Evolutionary conservation across 2,329 filamentous ascomycete genomes (phyloP), one percentile per base, ranked within the genome.

Genomic region (Verticillium zaregamsianum): DNA sequence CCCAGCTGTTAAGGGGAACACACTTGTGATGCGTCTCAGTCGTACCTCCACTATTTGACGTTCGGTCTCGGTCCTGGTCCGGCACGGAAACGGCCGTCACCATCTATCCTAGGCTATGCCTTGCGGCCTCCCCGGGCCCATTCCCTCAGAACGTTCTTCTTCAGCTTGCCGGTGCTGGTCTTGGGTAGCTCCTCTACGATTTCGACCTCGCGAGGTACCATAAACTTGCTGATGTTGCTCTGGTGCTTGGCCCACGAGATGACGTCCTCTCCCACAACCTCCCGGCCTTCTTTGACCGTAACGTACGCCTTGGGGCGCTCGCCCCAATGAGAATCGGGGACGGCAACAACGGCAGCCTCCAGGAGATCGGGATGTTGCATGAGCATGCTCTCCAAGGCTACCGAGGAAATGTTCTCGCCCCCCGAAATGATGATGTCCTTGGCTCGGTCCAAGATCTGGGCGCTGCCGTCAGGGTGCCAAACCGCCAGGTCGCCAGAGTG

Each of bases 381-480:
- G 1, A 99, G 84, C 88, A 96, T 92, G 63, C 89, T 87, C 77
- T 99, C 95, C 3, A 99, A 83, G 0, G 95, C 93, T 1, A 99
- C 90, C 0, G 91, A 96, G 3, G 92, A 96, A 65, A 99, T 98
- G 74, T 99, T 99, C 76, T 99, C 95, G 62, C 95, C 95, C 56
- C 91, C 91, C 59, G 91, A 96, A 65, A 99, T 99, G 70, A 99
- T 99, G 59, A 99, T 97, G 72, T 99, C 95, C 80, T 99, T 99
- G 15, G 92, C 91, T 23, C 95, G 85, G 76, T 99, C 95, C 62
- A 96, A 80, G 66, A 99, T 97, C 79, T 98, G 92, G 55, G 93
- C 89, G 62, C 91, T 90, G 2, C 94, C 93, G 72, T 98, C 95
- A 0, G 90, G 84, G 77, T 97, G 92, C 90, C 91, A 93, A 0